These are phyloP conservation scores for Dendrocalamus latiflorus DNA, from an alignment of 202 grass and related monocot species.

Conservation along the genomic window DNA sequence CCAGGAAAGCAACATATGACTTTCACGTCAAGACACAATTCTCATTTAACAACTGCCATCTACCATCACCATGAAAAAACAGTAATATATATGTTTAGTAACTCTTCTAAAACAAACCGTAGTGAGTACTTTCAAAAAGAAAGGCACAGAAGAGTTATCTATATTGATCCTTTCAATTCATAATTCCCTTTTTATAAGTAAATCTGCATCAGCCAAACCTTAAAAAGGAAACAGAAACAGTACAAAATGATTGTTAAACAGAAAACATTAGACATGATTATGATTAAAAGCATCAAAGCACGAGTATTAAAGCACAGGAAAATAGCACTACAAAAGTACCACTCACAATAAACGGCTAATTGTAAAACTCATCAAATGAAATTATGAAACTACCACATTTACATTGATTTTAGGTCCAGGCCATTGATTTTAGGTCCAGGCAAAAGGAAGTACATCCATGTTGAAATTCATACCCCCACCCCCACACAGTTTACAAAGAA, in stretches of 20 bases:
- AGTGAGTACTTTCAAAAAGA: background rate
- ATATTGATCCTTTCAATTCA: background rate
- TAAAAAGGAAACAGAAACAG: background rate
- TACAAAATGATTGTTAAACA: background rate
- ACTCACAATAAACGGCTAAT: background rate
- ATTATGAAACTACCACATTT: background rate
- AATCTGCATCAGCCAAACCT: background rate
- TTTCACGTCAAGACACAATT: background rate
- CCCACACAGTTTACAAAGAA: background rate
- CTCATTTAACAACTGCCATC: background rate
- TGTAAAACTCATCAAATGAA: background rate
- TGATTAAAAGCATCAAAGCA: background rate
- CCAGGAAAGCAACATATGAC: background rate
- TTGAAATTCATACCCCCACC: background rate
- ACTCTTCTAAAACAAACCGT: background rate
- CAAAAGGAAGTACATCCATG: background rate
- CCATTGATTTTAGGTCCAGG: too few relatives aligned
- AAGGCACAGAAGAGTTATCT: background rate
- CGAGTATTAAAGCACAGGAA: background rate
- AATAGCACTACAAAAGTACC: too few relatives aligned
- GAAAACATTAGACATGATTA: background rate
- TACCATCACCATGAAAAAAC: background rate
- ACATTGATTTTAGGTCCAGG: background rate
- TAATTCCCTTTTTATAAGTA: background rate
- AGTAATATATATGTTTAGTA: background rate